Base-by-base conservation (phyloP, 306 rosid species). In the Sicyos baderoa region DNA sequence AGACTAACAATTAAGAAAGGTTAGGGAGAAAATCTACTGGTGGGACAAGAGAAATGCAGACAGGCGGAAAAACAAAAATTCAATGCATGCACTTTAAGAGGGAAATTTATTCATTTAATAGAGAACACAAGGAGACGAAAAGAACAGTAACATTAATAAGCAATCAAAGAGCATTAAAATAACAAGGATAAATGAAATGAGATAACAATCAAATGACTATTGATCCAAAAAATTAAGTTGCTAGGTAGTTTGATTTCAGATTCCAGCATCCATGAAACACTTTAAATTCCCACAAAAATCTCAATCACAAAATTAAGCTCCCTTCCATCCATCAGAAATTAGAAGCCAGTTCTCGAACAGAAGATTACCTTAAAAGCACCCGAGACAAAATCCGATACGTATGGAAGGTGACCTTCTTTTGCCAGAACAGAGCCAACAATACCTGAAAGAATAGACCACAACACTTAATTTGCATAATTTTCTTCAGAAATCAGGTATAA, bases 381-480 rank as follows among this genome's bases (percentile, higher is more conserved):
- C 2, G 99, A 85, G 22, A 85, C 77, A 2, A 86, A 14, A 83
- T 83, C 84, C 56, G 95, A 84, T 19, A 85, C 81, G 40, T 82
- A 85, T 5, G 88, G 72, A 6, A 85, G 19, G 11, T 86, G 77
- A 40, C 95, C 96, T 75, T 94, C 99, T 73, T 90, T 87, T n/a
- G 89, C 99, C 74, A 94, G 74, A 45, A 83, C 86, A 22, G 97
- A 88, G 70, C 99, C 99, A 72, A 85, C 74, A 74, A 94, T 48
- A 72, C 99, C 99, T 94, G 70, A 73, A n/a, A 73, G 21, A 67
- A 48, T 22, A 66, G 55, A 66, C 21, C 44, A 23, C 9, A 11
- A 37, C 44, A 11, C 22, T 9, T 67, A 9, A 67, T 48, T 67
- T 7, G 14, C 40, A 66, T 15, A 48, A 67, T 23, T 67, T 48